Percentiles rank a stretch among this genome's conserved stretches.
These are phyloP conservation scores for Clitoria ternatea DNA, from an alignment of 306 rosid species.

Conservation along the genomic window DNA sequence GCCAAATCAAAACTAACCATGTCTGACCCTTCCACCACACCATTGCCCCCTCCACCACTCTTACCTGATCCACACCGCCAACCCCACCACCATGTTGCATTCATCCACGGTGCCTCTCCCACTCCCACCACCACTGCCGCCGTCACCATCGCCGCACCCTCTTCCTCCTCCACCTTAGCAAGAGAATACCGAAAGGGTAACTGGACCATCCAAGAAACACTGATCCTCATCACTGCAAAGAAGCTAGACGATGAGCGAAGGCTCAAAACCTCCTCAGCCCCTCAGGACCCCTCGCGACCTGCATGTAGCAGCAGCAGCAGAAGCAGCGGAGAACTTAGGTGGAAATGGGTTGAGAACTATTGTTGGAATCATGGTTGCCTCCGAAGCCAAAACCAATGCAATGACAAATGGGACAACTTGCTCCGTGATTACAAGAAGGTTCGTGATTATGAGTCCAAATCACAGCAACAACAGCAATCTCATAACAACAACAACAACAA, in stretches of 20 bases:
- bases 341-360: conserved; percentile 76
- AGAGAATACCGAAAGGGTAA: conserved; percentile 66
- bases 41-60: conserved; percentile 34
- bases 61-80: conserved; percentile 18
- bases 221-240: conserved; percentile 53
- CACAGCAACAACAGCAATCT: background rate
- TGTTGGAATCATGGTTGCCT: conserved; percentile 63
- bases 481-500: background rate
- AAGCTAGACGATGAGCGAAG: conserved; percentile 56
- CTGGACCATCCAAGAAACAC: conserved; percentile 63
- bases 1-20: conserved; percentile 39
- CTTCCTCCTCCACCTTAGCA: conserved; percentile 7
- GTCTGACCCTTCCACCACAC: conserved; percentile 64
- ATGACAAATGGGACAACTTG: conserved; percentile 69
- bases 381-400: conserved; percentile 66
- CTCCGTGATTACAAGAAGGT: conserved; percentile 62
- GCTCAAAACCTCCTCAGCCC: conserved; percentile 11
- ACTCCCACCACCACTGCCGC: background rate
- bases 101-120: conserved; percentile 14
- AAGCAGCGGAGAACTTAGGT: conserved; percentile 48
- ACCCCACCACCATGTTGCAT: conserved; percentile 13
- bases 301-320: conserved; percentile 12
- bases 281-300: background rate
- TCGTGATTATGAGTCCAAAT: conserved; percentile 55
- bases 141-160: background rate